phyloP scores from a whole-genome alignment of 768 basidiomycete species.

The Lactarius quietus region DNA sequence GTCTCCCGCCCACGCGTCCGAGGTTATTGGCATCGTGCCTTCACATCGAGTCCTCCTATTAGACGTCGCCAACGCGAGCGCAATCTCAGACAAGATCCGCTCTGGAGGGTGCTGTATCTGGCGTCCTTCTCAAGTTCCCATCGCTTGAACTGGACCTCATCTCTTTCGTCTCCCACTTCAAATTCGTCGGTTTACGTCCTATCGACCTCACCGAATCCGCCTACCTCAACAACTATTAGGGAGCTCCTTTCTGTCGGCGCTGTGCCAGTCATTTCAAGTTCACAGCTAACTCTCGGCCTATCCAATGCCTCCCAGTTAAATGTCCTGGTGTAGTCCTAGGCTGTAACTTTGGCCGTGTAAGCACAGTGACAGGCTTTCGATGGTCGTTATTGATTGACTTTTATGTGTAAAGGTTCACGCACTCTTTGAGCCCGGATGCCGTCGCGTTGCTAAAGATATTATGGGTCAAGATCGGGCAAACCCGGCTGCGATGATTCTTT shows the following conservation, averaged over 20 bases:
- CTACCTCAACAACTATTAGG: constrained; percentile 57
- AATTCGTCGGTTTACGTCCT: constrained; percentile 62
- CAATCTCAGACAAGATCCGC: constrained; percentile 73
- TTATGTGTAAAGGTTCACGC: constrained; percentile 72
- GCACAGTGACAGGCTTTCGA: constrained; percentile 18
- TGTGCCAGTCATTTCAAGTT: constrained; percentile 66
- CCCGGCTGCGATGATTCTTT: constrained; percentile 96
- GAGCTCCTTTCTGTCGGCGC: constrained; percentile 57
- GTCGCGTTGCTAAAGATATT: constrained; percentile 92
- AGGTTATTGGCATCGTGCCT: constrained; percentile 64
- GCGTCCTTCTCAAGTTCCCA: constrained; percentile 74
- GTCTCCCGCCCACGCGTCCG: constrained; percentile 59
- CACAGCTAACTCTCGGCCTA: constrained; percentile 57
- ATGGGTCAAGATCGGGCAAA: constrained; percentile 97
- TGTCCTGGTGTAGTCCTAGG: constrained; percentile 86
- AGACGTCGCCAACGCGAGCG: constrained; percentile 67
- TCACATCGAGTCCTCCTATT: constrained; percentile 70
- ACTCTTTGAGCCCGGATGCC: constrained; percentile 97
- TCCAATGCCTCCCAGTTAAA: constrained; percentile 59
- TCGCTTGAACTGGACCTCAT: constrained; percentile 73
- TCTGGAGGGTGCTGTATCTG: constrained; percentile 71
- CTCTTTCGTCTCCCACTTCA: constrained; percentile 68
- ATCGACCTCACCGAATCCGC: constrained; percentile 44
- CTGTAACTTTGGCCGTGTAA: constrained; percentile 91
- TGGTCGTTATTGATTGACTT: neutral